A percentile compares a stretch with the other conserved stretches of the same genome.
phyloP scores from a whole-genome alignment of 306 rosid genomes.

The Prunus persica region Prunus_persica_NCBIv2 NC_034011.1:9723501-9724000 shows the following conservation, averaged over 20 bases:
- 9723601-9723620: constrained; percentile 51
- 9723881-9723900: too few species aligned
- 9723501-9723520: constrained; percentile 15
- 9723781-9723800: background rate
- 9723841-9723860: background rate
- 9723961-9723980: background rate
- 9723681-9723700: constrained; percentile 6
- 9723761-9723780: background rate
- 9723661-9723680: constrained; percentile 38
- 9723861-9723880: background rate
- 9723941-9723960: background rate
- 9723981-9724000: constrained; percentile 79
- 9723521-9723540: background rate
- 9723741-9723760: background rate
- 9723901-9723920: background rate
- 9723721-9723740: background rate
- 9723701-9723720: background rate
- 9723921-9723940: background rate
- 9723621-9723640: constrained; percentile 84
- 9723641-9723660: constrained; percentile 99
- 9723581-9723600: background rate
- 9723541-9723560: background rate
- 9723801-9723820: background rate
- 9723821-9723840: background rate
- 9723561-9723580: constrained; percentile 6